phyloP scores from a whole-genome alignment of 2,329 filamentous ascomycete species.

The Leptographium galeiforme region DNA sequence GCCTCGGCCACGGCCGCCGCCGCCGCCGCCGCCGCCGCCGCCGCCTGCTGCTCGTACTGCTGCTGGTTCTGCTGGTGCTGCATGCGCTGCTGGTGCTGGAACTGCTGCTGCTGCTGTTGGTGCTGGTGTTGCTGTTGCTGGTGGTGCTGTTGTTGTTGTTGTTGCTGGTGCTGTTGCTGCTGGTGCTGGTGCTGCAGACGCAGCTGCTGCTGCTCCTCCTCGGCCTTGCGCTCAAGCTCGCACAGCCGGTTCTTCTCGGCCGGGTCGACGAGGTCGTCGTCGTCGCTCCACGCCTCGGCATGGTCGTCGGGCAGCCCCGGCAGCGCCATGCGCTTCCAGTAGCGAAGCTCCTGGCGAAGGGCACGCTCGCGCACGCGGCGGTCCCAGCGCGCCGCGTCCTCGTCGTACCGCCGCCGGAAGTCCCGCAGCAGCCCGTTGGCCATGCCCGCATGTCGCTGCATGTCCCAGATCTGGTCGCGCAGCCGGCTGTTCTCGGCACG shows the following conservation, averaged over 20 bases:
- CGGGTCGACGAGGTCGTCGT: slow-evolving; percentile 49
- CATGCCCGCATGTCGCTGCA: slow-evolving; percentile 45
- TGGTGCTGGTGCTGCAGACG: slow-evolving; percentile 14
- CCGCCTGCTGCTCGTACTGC: slow-evolving; percentile 6
- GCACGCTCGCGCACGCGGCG: slow-evolving; percentile 38
- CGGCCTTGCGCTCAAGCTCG: slow-evolving; percentile 31
- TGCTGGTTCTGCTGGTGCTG: slow-evolving; percentile 15
- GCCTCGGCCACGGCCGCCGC: not conserved
- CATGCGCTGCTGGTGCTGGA: slow-evolving; percentile 17
- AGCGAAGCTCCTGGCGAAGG: slow-evolving; percentile 44
- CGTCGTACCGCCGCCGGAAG: slow-evolving; percentile 43
- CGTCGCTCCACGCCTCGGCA: slow-evolving; percentile 49
- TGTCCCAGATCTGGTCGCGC: slow-evolving; percentile 53
- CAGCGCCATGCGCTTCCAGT: slow-evolving; percentile 51
- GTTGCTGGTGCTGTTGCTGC: slow-evolving; percentile 14
- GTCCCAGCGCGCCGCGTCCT: slow-evolving; percentile 40
- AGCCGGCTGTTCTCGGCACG: slow-evolving; percentile 50
- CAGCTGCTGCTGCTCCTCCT: slow-evolving; percentile 18
- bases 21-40: not conserved
- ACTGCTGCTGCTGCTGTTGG: slow-evolving; percentile 12
- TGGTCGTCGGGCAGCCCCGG: slow-evolving; percentile 46
- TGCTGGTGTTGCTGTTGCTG: slow-evolving; percentile 18
- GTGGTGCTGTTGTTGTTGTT: slow-evolving; percentile 17
- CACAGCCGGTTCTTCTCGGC: slow-evolving; percentile 43
- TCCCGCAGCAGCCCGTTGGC: slow-evolving; percentile 45